Evolutionary conservation across 345 rosid species (phyloP).

Genomic region (Bruguiera sexangula): DNA sequence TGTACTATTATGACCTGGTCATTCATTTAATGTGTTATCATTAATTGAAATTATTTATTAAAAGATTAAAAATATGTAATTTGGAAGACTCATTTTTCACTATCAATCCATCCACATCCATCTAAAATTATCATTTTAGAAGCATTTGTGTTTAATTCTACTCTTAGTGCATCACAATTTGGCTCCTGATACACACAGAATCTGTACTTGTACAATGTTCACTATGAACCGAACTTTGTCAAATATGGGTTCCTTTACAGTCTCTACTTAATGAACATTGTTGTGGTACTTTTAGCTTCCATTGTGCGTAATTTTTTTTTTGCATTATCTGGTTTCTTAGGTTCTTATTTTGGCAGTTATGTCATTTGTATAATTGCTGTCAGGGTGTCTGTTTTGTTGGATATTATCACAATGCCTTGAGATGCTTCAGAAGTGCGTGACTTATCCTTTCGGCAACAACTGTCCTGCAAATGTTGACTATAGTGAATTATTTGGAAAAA

Average conservation of each 20-base stretch:
- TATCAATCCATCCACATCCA: no score
- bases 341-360: not conserved
- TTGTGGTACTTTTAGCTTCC: no score
- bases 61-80: no score
- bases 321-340: not conserved
- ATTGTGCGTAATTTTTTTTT: no score
- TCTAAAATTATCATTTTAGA: no score
- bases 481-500: conserved; percentile 16
- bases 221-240: conserved; percentile 7
- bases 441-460: conserved; percentile 19
- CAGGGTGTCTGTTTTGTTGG: conserved; percentile 20
- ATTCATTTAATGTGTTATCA: no score
- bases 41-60: no score
- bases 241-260: no score
- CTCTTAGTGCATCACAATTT: conserved; percentile 8
- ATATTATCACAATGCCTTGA: conserved; percentile 15
- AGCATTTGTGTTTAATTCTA: conserved; percentile 6
- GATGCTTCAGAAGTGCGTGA: conserved; percentile 18
- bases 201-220: not conserved
- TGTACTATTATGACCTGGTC: no score
- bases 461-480: conserved; percentile 22
- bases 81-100: no score
- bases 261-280: no score
- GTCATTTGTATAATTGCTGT: conserved; percentile 19
- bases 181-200: not conserved